These are phyloP conservation scores for Metarhizium album DNA, from an alignment of 2,329 filamentous ascomycete genomes.

Conservation along the genomic window DNA sequence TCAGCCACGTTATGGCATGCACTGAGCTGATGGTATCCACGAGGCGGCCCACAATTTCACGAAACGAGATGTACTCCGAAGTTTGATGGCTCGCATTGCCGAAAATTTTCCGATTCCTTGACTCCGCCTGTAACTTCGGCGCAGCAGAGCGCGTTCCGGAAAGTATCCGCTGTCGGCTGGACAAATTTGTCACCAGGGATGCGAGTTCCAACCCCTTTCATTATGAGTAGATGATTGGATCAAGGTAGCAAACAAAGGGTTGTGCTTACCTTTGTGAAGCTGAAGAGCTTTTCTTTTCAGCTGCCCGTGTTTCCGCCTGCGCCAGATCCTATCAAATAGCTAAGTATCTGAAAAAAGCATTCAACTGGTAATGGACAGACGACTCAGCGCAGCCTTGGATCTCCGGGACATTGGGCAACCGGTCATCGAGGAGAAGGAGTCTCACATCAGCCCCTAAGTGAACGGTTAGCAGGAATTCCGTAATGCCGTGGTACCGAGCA, in stretches of 20 bases:
- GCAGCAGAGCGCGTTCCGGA: not conserved
- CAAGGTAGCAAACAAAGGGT: not conserved
- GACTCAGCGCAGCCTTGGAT: too few relatives aligned
- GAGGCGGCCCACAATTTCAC: not conserved
- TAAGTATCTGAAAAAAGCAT: too few relatives aligned
- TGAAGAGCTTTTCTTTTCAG: not conserved
- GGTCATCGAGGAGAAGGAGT: too few relatives aligned
- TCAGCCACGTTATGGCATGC: not conserved
- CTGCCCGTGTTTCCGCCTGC: not conserved
- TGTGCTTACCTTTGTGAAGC: not conserved
- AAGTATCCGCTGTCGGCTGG: not conserved
- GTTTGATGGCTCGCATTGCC: not conserved
- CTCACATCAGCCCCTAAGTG: not conserved
- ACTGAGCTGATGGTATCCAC: not conserved
- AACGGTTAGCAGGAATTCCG: not conserved
- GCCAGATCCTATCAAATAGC: not conserved
- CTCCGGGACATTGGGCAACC: too few relatives aligned
- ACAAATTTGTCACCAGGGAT: too few relatives aligned
- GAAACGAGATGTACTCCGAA: not conserved
- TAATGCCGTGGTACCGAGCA: too few relatives aligned
- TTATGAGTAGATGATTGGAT: not conserved
- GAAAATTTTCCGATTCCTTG: not conserved
- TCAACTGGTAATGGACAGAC: too few relatives aligned
- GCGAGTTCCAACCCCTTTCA: not conserved
- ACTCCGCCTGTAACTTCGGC: not conserved